Conservation (phyloP, 2,329 filamentous ascomycete species). For the Bertia moriformis region DNA sequence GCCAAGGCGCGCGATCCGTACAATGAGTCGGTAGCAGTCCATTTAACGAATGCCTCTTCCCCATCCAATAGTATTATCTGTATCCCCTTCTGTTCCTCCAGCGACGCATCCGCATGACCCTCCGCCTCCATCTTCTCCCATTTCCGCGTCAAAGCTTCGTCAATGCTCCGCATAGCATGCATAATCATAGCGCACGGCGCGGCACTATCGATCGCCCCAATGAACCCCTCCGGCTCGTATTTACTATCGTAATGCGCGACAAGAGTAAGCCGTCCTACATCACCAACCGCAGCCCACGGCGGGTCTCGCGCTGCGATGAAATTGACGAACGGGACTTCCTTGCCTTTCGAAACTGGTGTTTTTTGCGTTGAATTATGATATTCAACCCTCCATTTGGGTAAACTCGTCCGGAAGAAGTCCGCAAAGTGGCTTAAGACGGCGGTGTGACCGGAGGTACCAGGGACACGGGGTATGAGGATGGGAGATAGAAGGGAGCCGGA, state of each 20-base stretch:
- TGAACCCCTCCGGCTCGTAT: constrained; percentile 56
- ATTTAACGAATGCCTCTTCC: constrained; percentile 63
- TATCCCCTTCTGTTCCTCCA: constrained; percentile 58
- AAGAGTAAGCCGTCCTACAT: constrained; percentile 60
- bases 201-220: constrained; percentile 73
- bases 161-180: constrained; percentile 59
- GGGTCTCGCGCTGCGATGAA: constrained; percentile 66
- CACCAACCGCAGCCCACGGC: constrained; percentile 55
- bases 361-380: constrained; percentile 64
- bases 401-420: constrained; percentile 49
- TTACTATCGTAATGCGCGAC: constrained; percentile 80
- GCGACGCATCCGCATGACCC: constrained; percentile 26
- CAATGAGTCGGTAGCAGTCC: constrained; percentile 60
- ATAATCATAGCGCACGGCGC: constrained; percentile 74
- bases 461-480: constrained; percentile 60
- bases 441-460: constrained; percentile 55
- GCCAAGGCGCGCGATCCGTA: constrained; percentile 69
- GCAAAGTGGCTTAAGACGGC: constrained; percentile 59
- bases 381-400: constrained; percentile 57
- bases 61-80: constrained; percentile 72
- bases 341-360: constrained; percentile 49
- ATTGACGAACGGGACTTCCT: constrained; percentile 61
- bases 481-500: constrained; percentile 58
- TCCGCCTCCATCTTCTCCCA: constrained; percentile 54
- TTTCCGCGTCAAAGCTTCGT: constrained; percentile 58